Percentiles rank a stretch among this genome's conserved stretches.
Conservation (phyloP, 1,284 basidiomycete species). For the Peniophora sp. region DNA sequence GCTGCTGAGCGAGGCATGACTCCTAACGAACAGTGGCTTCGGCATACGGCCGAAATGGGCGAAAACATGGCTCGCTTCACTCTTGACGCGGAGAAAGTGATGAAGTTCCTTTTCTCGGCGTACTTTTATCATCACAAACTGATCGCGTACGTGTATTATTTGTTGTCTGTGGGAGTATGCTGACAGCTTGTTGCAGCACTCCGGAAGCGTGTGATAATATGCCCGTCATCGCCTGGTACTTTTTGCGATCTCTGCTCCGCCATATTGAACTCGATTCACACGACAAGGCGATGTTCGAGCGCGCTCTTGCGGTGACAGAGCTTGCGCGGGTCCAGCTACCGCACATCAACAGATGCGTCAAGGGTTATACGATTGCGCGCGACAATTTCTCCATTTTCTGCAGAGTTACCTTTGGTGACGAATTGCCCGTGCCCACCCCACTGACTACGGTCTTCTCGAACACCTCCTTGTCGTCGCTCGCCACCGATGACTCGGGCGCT, state of each 20-base stretch:
- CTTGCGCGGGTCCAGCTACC: background rate
- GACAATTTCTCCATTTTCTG: background rate
- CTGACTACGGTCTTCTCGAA: background rate
- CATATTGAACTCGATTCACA: background rate
- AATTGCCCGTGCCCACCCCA: background rate
- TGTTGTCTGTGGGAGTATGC: background rate
- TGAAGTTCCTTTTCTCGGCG: background rate
- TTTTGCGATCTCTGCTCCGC: background rate
- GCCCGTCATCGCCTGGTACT: background rate
- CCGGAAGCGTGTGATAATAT: background rate
- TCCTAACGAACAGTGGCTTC: background rate
- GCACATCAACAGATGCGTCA: background rate
- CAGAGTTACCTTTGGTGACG: background rate
- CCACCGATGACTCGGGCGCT: background rate
- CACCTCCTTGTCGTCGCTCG: background rate
- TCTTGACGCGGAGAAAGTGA: background rate
- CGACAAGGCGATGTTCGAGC: background rate
- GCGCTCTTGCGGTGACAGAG: background rate
- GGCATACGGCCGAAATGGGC: background rate
- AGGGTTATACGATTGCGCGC: background rate
- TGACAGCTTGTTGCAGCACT: background rate
- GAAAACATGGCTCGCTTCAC: background rate
- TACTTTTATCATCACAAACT: background rate
- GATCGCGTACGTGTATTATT: background rate
- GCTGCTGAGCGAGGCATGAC: background rate